phyloP scores from a whole-genome alignment of 2,329 filamentous ascomycete genomes.

The Bipolaris oryzae region DNA sequence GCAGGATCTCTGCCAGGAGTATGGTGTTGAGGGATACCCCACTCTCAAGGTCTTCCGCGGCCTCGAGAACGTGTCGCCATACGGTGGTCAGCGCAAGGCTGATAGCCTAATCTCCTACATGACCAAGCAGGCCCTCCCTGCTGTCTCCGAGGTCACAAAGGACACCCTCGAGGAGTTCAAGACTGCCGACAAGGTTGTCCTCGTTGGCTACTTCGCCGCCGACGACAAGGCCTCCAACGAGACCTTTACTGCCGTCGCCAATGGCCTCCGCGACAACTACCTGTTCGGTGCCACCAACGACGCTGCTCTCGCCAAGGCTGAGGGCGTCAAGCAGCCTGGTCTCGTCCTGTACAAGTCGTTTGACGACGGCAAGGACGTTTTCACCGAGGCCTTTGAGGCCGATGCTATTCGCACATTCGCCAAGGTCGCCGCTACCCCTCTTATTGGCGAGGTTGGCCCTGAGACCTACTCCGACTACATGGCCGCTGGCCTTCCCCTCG shows the following conservation, averaged over 20 bases:
- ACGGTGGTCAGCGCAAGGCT: slow-evolving; percentile 88
- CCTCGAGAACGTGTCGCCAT: slow-evolving; percentile 77
- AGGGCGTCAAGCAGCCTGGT: slow-evolving; percentile 84
- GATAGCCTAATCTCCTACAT: slow-evolving; percentile 82
- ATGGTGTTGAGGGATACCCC: slow-evolving; percentile 95
- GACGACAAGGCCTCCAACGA: slow-evolving; percentile 85
- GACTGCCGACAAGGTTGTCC: slow-evolving; percentile 93
- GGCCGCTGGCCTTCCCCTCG: slow-evolving; percentile 86
- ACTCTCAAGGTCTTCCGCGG: slow-evolving; percentile 99
- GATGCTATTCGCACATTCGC: slow-evolving; percentile 83
- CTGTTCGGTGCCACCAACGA: slow-evolving; percentile 91
- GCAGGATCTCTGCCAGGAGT: slow-evolving; percentile 84
- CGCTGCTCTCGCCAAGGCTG: slow-evolving; percentile 81
- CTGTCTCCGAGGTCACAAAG: slow-evolving; percentile 81
- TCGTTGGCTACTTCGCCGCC: slow-evolving; percentile 83
- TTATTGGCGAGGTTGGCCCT: slow-evolving; percentile 94
- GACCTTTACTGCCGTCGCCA: slow-evolving; percentile 77
- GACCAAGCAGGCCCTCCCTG: slow-evolving; percentile 95
- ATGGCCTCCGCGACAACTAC: slow-evolving; percentile 83
- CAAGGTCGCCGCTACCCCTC: slow-evolving; percentile 82
- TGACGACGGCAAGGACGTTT: slow-evolving; percentile 91
- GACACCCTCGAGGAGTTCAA: slow-evolving; percentile 95
- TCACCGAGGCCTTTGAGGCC: slow-evolving; percentile 78
- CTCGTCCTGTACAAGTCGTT: slow-evolving; percentile 97
- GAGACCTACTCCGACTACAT: slow-evolving; percentile 98